Evolutionary conservation across 805 yeast genomes (phyloP).

Genomic region (Suhomyces faveliae): DNA sequence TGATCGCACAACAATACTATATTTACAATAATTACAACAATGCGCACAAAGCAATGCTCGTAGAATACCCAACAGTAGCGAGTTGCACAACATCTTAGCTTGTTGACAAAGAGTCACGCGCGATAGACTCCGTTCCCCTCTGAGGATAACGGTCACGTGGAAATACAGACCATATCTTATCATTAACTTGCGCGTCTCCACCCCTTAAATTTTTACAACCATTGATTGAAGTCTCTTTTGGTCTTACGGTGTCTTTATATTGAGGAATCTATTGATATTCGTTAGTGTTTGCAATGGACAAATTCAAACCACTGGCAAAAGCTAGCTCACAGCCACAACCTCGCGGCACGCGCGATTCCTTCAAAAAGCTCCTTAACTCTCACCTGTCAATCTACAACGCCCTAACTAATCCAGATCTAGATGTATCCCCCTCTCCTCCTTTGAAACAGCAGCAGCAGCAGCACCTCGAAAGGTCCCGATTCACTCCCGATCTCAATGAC

Average conservation of each 20-base stretch:
- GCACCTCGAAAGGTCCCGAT: not conserved
- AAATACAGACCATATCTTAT: not conserved
- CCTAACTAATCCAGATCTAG: slow-evolving; percentile 41
- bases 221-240: not conserved
- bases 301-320: not conserved
- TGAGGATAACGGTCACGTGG: not conserved
- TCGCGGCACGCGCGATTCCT: slow-evolving; percentile 2
- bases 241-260: not conserved
- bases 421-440: slow-evolving; percentile 16
- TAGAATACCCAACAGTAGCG: not conserved
- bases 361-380: slow-evolving; percentile 30
- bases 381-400: slow-evolving; percentile 41
- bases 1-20: too few species aligned
- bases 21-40: too few species aligned
- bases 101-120: too few species aligned
- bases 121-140: not conserved
- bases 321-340: not conserved
- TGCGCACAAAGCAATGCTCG: too few species aligned
- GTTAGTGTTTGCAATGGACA: not conserved
- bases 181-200: not conserved
- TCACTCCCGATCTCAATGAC: slow-evolving; percentile 13
- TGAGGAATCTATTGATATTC: not conserved
- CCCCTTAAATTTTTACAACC: slow-evolving; percentile 2
- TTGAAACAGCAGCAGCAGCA: too few species aligned
- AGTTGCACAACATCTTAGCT: too few species aligned